A percentile compares a stretch with the other conserved stretches of the same genome.
phyloP scores from a whole-genome alignment of 2,329 filamentous ascomycete species.

The Hyphodiscus sp. region DNA sequence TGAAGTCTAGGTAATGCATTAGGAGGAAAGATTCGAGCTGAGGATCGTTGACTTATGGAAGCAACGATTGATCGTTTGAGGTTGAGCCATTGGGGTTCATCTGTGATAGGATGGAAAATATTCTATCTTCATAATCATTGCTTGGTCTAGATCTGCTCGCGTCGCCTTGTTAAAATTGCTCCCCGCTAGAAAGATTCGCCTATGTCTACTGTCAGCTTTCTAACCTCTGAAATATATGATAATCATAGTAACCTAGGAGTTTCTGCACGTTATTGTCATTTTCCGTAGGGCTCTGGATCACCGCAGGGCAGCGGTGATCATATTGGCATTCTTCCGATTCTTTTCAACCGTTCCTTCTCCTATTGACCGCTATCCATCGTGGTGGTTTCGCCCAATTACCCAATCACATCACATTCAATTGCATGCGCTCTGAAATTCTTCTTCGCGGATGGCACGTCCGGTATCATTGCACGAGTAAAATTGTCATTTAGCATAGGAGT shows the following conservation, averaged over 20 bases:
- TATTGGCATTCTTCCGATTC: background rate
- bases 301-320: background rate
- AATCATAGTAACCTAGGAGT: too few species aligned
- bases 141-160: background rate
- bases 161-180: background rate
- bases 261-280: background rate
- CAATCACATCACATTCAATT: background rate
- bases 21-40: constrained; percentile 29
- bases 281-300: background rate
- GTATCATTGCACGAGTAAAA: background rate
- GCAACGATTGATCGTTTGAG: background rate
- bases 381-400: background rate
- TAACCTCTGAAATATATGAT: too few species aligned
- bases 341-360: background rate
- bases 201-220: too few species aligned
- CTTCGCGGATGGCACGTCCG: background rate
- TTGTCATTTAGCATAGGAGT: background rate
- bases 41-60: background rate
- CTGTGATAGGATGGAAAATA: too few species aligned
- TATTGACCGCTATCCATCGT: background rate
- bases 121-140: too few species aligned
- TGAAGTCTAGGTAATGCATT: constrained; percentile 55
- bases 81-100: background rate
- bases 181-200: too few species aligned
- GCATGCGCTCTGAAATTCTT: background rate